Evolutionary conservation across 176 grass and related monocot genomes (phyloP), one percentile per base, ranked within the genome.

Genomic region (Pontederia paniculata): DNA sequence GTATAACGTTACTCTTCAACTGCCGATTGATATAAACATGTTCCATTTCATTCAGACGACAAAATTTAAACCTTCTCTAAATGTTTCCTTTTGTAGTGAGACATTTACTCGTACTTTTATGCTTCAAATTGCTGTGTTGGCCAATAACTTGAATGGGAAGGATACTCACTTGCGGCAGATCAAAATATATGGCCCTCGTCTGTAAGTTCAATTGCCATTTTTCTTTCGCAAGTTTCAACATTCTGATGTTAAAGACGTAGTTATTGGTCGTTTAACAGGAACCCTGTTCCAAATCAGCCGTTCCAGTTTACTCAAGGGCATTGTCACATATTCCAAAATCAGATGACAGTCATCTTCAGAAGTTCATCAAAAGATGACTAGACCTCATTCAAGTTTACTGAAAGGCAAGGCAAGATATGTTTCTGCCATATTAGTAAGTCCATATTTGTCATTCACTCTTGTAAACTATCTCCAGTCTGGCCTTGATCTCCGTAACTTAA

Each of bases 251-350:
- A 13, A 46, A 12, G 17, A 46, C 28, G 42, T 20, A 10, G n/a
- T n/a, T n/a, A n/a, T n/a, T n/a, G n/a, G n/a, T 52, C 20, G 21
- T 14, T 68, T 51, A 64, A n/a, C 72, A 81, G 78, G 53, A 81
- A 81, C 55, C 78, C 78, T 47, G 78, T 81, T 8, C 72, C 78
- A 15, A 66, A 71, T 44, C 86, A 88, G 16, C 86, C 86, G 48
- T 98, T 97, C 65, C 77, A 98, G 76, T 91, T 98, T 67, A 88
- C 75, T 98, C 86, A n/a, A 74, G 74, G 68, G 93, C 91, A 73
- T 98, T 79, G 73, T 81, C 58, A 79, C 72, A 46, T 91, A 91
- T 68, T 98, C 83, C 1, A 77, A 68, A 23, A 49, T 91, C 67
- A 84, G 83, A 54, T 98, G 71, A 76, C 53, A 37, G 23, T 9